Conservation (phyloP, 2,329 filamentous ascomycete genomes). For the Ophiocordyceps camponoti-rufipedis region DNA sequence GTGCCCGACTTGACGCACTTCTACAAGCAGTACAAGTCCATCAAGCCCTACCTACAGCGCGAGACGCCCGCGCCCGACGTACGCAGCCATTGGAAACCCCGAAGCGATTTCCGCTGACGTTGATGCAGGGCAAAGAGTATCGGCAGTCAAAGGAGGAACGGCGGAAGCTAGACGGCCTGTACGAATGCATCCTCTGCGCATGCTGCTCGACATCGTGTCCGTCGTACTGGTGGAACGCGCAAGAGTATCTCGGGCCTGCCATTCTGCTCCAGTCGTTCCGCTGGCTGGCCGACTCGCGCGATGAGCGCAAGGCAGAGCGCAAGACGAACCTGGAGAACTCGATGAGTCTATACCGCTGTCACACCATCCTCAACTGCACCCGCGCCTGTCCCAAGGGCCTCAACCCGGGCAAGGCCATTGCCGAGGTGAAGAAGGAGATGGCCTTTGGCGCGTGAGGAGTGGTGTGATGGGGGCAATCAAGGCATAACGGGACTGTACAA, state of each 20-base stretch:
- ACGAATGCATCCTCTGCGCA: constrained; percentile 98
- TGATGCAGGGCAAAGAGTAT: constrained; percentile 65
- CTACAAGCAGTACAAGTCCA: constrained; percentile 99
- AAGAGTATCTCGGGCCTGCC: constrained; percentile 94
- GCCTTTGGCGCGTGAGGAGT: constrained; percentile 26
- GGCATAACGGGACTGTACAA: too few species aligned
- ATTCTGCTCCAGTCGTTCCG: constrained; percentile 95
- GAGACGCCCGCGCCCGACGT: constrained; percentile 71
- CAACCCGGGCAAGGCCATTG: constrained; percentile 89
- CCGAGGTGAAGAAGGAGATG: constrained; percentile 98
- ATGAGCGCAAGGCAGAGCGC: constrained; percentile 74
- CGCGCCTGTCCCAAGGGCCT: constrained; percentile 95
- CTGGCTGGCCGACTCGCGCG: constrained; percentile 89
- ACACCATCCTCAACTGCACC: constrained; percentile 98
- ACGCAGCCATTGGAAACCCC: constrained; percentile 16
- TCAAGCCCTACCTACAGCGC: constrained; percentile 95
- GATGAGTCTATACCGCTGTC: constrained; percentile 97
- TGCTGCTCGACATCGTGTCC: constrained; percentile 98
- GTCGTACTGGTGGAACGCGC: constrained; percentile 99
- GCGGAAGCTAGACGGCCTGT: constrained; percentile 91
- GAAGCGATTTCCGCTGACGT: constrained; percentile 2
- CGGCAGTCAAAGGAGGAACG: constrained; percentile 83
- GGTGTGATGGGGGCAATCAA: too few species aligned
- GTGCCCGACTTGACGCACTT: constrained; percentile 96
- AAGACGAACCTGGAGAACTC: constrained; percentile 91